Base-by-base conservation (phyloP, 2,329 filamentous ascomycete species). In the Penicillium sp. region DNA sequence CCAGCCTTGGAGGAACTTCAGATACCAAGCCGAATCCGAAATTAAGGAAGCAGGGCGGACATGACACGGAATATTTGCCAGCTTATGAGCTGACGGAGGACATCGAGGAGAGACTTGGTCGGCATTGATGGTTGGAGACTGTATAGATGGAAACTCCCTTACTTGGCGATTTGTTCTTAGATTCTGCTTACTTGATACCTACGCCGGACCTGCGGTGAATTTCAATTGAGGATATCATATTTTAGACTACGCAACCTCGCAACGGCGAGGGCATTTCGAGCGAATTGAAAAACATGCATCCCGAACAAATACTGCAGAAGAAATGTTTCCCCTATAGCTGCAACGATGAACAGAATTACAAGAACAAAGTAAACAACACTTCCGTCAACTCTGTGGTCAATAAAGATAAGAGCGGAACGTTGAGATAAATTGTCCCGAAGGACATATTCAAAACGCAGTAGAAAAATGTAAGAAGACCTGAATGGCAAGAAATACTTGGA, bases 11-110 rank as follows among this genome's bases (percentile, higher is more conserved):
- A 18, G 93, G 94, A 3, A 90, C 85, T 23, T 86, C 85, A 51
- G 90, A 99, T 73, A 99, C 94, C 2, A 83, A 88, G 59, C 92
- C 90, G 0, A 99, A 99, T 68, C 94, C 94, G 9, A 84, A 82
- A 33, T 73, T 95, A 63, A 81, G 77, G 50, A 49, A 62, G 61
- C 24, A 39, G 24, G 28, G 16, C 60, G 46, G 50, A 13, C 33
- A 38, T 16, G 56, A 66, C 12, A 54, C 58, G 15, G 65, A 68
- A 1, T 64, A 64, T 54, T 33, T 64, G 16, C 61, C 61, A 6
- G 61, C 61, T 6, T 64, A 64, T 50, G 49, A 61, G 38, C 51
- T 64, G 24, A 63, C 54, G 9, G 82, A 85, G 54, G 90, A 95
- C 69, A 78, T 86, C 36, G 88, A 89, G 65, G 90, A 95, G 75